These are phyloP conservation scores for Poa annua DNA, from an alignment of 176 grass and related monocot species.

Conservation along the genomic window DNA sequence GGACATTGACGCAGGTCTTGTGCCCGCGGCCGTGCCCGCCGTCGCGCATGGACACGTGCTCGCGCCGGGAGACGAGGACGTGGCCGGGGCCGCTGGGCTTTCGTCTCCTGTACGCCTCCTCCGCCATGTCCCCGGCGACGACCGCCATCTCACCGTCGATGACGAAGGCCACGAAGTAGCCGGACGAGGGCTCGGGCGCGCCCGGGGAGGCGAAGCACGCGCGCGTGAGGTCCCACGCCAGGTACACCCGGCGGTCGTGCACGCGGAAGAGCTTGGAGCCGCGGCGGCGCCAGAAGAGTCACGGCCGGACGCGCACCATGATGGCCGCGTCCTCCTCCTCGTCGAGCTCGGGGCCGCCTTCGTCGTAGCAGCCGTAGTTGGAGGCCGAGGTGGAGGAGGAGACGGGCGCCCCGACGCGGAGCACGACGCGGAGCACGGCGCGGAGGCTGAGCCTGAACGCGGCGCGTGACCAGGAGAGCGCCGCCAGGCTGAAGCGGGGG, in stretches of 20 bases:
- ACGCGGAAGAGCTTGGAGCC: slow-evolving; percentile 67
- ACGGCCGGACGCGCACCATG: slow-evolving; percentile 59
- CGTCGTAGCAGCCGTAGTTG: slow-evolving; percentile 44
- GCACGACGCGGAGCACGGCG: slow-evolving; percentile 63
- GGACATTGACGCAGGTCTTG: slow-evolving; percentile 64
- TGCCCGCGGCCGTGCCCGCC: slow-evolving; percentile 31
- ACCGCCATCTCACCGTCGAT: slow-evolving; percentile 80
- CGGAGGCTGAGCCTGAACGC: slow-evolving; percentile 74
- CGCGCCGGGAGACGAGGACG: slow-evolving; percentile 61
- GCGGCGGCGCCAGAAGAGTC: slow-evolving; percentile 75
- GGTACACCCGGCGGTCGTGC: slow-evolving; percentile 48
- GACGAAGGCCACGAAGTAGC: slow-evolving; percentile 71
- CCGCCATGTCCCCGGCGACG: slow-evolving; percentile 71
- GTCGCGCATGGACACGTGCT: slow-evolving; percentile 71
- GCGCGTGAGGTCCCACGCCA: slow-evolving; percentile 77
- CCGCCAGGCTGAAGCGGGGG: slow-evolving; percentile 53
- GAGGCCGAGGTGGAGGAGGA: slow-evolving; percentile 33
- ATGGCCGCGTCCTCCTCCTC: slow-evolving; percentile 47
- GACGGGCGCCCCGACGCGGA: slow-evolving; percentile 49
- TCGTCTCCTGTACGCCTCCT: slow-evolving; percentile 77
- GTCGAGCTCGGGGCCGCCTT: slow-evolving; percentile 2
- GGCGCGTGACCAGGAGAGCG: slow-evolving; percentile 84
- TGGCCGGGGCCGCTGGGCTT: slow-evolving; percentile 41
- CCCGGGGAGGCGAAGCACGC: slow-evolving; percentile 59
- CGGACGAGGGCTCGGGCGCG: slow-evolving; percentile 63